Base-by-base conservation (phyloP, 345 rosid species). In the Mercurialis annua region DNA sequence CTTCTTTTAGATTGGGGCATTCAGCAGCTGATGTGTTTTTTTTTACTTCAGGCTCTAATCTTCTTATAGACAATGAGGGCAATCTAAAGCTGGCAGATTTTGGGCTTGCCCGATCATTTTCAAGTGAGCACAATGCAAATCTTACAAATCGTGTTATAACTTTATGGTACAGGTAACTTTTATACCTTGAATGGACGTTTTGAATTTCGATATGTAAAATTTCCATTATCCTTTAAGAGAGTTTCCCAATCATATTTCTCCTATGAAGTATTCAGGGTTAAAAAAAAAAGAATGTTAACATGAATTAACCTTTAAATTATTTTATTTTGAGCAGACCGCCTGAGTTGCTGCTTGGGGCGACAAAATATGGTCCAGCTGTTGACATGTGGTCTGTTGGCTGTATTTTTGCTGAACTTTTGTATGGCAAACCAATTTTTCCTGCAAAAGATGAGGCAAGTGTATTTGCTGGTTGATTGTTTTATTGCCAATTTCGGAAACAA, bases 311-410 rank as follows among this genome's bases (percentile, higher is more conserved):
- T 3, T 40, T 40, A 3, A 17, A 10, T 55, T 62, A 40, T 40
- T 31, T 21, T 64, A 5, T 53, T 59, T 68, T 69, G 64, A 43
- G 33, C 77, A 92, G 97, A 77, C 98, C 98, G 29, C 98, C 98
- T 2, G 97, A 92, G 62, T 84, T 92, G 79, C 85, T 92, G 56
- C 96, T 92, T 77, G 98, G 98, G 68, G 81, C 94, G 59, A 90
- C 97, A 15, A 89, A 90, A 71, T 92, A 92, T 70, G 93, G 97
- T 63, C 97, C 98, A 65, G 93, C 97, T 38, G 93, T 90, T 74
- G 97, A 90, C 73, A 89, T 90, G 89, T 90, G 97, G 97, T 90
- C 98, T 4, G 98, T 90, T 67, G 97, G 97, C 59, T 92, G 98
- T 63, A 88, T 92, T 62, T 86, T 92, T 84, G 97, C 97, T 21